Evolutionary conservation across 306 rosid genomes (phyloP).

Genomic region (Trifolium pratense): DNA sequence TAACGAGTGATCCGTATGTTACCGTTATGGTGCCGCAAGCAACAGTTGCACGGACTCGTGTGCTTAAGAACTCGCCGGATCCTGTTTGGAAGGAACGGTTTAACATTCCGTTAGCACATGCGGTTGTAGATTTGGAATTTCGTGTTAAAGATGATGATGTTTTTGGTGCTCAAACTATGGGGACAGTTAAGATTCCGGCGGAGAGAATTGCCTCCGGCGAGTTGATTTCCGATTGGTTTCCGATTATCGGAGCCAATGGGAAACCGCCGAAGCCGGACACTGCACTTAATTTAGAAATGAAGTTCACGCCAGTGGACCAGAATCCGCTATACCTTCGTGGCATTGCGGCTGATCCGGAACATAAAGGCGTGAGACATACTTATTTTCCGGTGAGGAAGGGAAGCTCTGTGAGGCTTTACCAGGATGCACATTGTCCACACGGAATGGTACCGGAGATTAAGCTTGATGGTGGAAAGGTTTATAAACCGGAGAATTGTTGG

Average conservation of each 20-base stretch:
- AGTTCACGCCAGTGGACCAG: conserved; percentile 55
- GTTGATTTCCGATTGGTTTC: conserved; percentile 57
- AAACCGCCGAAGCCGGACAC: conserved; percentile 60
- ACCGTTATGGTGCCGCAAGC: conserved; percentile 75
- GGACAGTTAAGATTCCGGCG: conserved; percentile 66
- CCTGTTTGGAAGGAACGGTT: conserved; percentile 78
- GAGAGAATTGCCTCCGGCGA: conserved; percentile 51
- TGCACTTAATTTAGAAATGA: conserved; percentile 59
- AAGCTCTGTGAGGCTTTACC: conserved; percentile 69
- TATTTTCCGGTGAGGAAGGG: conserved; percentile 89
- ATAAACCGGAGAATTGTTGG: conserved; percentile 72
- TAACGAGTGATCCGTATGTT: conserved; percentile 83
- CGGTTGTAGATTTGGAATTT: conserved; percentile 63
- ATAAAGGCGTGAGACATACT: conserved; percentile 67
- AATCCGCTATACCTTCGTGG: conserved; percentile 58
- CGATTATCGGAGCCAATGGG: conserved; percentile 43
- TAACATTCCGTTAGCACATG: conserved; percentile 79
- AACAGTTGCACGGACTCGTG: conserved; percentile 91
- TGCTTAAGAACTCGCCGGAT: conserved; percentile 62
- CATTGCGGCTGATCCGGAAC: conserved; percentile 78
- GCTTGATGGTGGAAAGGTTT: conserved; percentile 64
- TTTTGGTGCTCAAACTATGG: conserved; percentile 73
- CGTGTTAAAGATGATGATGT: conserved; percentile 75
- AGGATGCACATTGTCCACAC: conserved; percentile 75
- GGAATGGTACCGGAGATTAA: conserved; percentile 55